phyloP scores from a whole-genome alignment of 2,329 filamentous ascomycete species.

The Cladophialophora bantiana region DNA sequence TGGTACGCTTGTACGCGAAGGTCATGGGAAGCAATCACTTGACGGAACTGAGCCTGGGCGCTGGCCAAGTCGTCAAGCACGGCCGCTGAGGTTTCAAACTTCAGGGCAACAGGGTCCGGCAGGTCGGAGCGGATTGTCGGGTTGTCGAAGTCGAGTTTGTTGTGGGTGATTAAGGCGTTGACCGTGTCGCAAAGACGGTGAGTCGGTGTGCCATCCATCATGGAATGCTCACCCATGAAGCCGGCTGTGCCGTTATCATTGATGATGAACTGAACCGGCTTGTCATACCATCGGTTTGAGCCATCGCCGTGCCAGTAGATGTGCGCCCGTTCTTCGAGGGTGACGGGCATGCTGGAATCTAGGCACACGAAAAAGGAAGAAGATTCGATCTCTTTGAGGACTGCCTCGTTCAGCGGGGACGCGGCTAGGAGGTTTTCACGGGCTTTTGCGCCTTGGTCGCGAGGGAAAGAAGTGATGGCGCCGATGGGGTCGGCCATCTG shows the following conservation, averaged over 20 bases:
- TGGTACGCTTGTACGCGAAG: constrained; percentile 94
- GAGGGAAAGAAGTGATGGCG: constrained; percentile 86
- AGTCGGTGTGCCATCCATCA: constrained; percentile 99
- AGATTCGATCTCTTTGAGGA: constrained; percentile 83
- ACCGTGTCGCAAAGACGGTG: constrained; percentile 95
- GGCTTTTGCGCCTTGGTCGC: constrained; percentile 89
- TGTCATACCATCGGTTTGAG: constrained; percentile 95
- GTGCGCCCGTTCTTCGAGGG: constrained; percentile 91
- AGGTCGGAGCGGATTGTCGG: constrained; percentile 79
- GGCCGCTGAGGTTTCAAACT: constrained; percentile 77
- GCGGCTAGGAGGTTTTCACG: constrained; percentile 76
- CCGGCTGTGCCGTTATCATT: constrained; percentile 98
- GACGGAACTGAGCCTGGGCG: constrained; percentile 78
- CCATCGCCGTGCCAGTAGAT: constrained; percentile 99
- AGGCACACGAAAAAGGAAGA: constrained; percentile 91
- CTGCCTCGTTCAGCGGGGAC: constrained; percentile 77
- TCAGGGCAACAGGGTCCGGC: constrained; percentile 77
- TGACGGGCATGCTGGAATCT: constrained; percentile 88
- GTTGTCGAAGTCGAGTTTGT: constrained; percentile 89
- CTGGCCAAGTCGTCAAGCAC: constrained; percentile 79
- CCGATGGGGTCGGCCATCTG: constrained; percentile 78
- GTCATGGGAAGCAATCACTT: constrained; percentile 85
- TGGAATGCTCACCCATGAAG: constrained; percentile 98
- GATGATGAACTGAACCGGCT: constrained; percentile 96
- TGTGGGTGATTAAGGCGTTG: constrained; percentile 89